Percentiles rank a stretch among this genome's conserved stretches.
Conservation (phyloP, 208 protist species). For the Leishmania aethiopica region DNA sequence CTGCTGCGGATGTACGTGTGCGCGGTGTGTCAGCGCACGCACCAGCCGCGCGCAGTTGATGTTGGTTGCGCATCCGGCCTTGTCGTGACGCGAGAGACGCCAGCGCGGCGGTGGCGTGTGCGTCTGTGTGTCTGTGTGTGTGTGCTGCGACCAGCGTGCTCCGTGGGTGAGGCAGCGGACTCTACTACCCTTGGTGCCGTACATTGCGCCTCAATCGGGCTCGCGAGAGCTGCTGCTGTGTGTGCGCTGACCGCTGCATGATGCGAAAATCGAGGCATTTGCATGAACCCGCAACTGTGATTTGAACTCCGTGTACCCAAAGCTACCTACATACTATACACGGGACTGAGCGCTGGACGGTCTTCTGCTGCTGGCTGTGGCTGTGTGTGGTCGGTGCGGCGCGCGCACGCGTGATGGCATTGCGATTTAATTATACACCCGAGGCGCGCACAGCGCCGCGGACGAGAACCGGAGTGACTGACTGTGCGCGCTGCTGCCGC, state of each 20-base stretch:
- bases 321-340: conserved; percentile 24
- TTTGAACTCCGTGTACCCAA: conserved; percentile 22
- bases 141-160: neutral
- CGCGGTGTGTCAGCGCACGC: conserved; percentile 14
- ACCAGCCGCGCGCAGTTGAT: conserved; percentile 20
- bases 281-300: conserved; percentile 24
- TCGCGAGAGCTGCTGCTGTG: conserved; percentile 14
- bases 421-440: conserved; percentile 14
- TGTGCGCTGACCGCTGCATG: neutral
- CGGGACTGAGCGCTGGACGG: conserved; percentile 17
- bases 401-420: conserved; percentile 8
- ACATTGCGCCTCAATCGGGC: conserved; percentile 18
- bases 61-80: conserved; percentile 22
- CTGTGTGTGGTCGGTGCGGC: neutral
- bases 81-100: conserved; percentile 22
- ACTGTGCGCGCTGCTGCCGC: neutral
- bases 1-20: neutral
- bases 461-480: neutral
- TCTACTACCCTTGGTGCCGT: conserved; percentile 19
- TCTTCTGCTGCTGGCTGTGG: conserved; percentile 6
- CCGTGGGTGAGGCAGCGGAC: conserved; percentile 23
- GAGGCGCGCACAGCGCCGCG: conserved; percentile 3
- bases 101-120: neutral
- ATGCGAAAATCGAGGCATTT: conserved; percentile 13
- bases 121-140: neutral